A percentile compares a stretch with the other conserved stretches of the same genome.
These are phyloP conservation scores for Cyberlindnera lachancei DNA, from an alignment of 805 yeast genomes.

Conservation along the genomic window DNA sequence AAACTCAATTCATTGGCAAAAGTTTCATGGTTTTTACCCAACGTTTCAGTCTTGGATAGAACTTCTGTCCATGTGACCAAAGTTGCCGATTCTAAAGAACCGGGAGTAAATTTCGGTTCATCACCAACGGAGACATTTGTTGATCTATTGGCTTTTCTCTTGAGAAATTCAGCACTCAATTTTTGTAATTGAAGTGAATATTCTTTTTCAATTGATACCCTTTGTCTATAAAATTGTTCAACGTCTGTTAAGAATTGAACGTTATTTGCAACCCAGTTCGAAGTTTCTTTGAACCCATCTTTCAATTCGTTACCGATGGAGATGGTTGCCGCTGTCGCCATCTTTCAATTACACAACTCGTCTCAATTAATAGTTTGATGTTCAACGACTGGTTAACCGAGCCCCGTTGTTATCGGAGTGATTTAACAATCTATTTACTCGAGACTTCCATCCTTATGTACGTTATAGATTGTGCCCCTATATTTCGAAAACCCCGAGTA, in stretches of 20 bases:
- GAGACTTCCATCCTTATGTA: too few relatives aligned
- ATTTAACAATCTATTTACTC: too few relatives aligned
- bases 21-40: slow-evolving; percentile 57
- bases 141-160: slow-evolving; percentile 64
- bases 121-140: slow-evolving; percentile 82
- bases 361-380: too few relatives aligned
- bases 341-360: too few relatives aligned
- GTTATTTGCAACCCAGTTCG: slow-evolving; percentile 72
- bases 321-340: too few relatives aligned
- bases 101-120: slow-evolving; percentile 86
- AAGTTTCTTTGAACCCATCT: slow-evolving; percentile 73
- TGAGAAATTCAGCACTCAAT: slow-evolving; percentile 61
- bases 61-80: slow-evolving; percentile 88
- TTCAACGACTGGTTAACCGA: too few relatives aligned
- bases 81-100: slow-evolving; percentile 83
- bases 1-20: slow-evolving; percentile 53
- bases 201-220: slow-evolving; percentile 78
- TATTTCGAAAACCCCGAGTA: too few relatives aligned
- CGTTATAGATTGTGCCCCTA: too few relatives aligned
- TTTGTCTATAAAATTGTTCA: slow-evolving; percentile 75
- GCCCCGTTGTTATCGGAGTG: too few relatives aligned
- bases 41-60: slow-evolving; percentile 71
- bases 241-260: slow-evolving; percentile 70
- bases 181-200: slow-evolving; percentile 62
- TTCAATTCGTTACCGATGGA: slow-evolving; percentile 64